Evolutionary conservation across 495 filamentous ascomycete species (phyloP), one percentile per base, ranked within the genome.

Genomic region (Lophiotrema nucula): DNA sequence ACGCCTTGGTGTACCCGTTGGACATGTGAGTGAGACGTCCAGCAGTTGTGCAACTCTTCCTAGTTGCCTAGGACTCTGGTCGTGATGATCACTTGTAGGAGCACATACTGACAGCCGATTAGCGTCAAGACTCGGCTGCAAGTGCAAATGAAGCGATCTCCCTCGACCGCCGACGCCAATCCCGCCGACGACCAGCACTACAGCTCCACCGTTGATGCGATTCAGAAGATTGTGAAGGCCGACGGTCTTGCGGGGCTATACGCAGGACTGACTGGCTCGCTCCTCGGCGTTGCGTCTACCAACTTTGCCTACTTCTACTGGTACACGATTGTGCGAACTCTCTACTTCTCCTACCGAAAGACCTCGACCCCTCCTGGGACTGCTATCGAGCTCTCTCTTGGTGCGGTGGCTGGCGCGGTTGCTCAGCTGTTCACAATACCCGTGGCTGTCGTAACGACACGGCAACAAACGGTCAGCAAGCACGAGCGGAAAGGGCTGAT

Each of bases 261-360:
- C 67, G 83, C 88, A 39, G 93, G 93, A 45, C 91, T 99, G 67
- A 74, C 80, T 44, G 92, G 95, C 16, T 82, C 90, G 5, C 78
- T 99, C 11, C 73, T 97, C 16, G 93, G 93, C 39, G 95, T 97
- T 13, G 92, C 90, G 6, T 96, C 91, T 13, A 97, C 91, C 53
- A 99, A 99, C 70, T 99, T 99, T 69, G 93, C 93, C 57, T 99
- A 99, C 74, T 99, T 99, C 69, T 99, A 97, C 77, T 99, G 93
- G 93, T 97, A 99, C 73, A 92, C 89, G 19, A 71, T 90, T 16
- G 90, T 97, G 13, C 86, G 93, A 39, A 82, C 81, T 12, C 74
- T 96, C 33, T 97, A 97, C 70, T 74, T 91, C 69, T 81, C 83
- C 26, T 87, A 82, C 27, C 79, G 80, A 56, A 82, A 80, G 57